These are phyloP conservation scores for Thermothielavioides terrestris DNA, from an alignment of 495 filamentous ascomycete genomes.

Conservation along the genomic window DNA sequence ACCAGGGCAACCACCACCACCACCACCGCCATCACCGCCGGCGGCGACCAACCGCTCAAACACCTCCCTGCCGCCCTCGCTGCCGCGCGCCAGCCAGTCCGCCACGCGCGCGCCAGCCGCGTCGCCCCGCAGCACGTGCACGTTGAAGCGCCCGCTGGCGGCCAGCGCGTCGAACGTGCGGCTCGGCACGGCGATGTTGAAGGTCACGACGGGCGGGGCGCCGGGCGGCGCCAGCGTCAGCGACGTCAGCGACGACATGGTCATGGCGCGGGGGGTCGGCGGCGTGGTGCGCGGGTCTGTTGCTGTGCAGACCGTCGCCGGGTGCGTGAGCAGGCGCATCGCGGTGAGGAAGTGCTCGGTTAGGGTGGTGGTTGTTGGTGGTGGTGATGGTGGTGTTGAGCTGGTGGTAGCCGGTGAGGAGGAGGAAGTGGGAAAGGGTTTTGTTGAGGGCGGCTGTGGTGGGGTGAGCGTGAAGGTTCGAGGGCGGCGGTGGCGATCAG, in stretches of 20 bases:
- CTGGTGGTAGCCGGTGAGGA: too few relatives aligned
- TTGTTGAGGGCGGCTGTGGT: constrained; percentile 6
- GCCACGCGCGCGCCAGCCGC: constrained; percentile 36
- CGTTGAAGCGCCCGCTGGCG: constrained; percentile 34
- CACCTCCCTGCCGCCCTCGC: constrained; percentile 18
- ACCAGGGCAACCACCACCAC: background rate
- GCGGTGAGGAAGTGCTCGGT: constrained; percentile 45
- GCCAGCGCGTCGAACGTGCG: constrained; percentile 58
- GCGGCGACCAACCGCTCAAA: constrained; percentile 21
- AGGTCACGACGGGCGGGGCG: constrained; percentile 68
- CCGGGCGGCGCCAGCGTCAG: constrained; percentile 54
- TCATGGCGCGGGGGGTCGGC: constrained; percentile 48
- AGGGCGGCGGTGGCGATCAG: constrained; percentile 2
- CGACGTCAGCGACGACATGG: constrained; percentile 76
- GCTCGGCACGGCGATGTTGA: constrained; percentile 70
- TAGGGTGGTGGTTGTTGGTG: constrained; percentile 13
- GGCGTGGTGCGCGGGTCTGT: constrained; percentile 16
- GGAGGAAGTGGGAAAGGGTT: too few relatives aligned
- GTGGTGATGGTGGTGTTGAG: constrained; percentile 1
- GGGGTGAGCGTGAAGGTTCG: constrained; percentile 4
- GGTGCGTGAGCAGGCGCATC: constrained; percentile 64
- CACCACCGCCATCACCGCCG: background rate
- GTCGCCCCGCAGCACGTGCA: constrained; percentile 40
- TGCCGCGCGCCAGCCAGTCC: constrained; percentile 35
- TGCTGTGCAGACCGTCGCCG: constrained; percentile 64